A percentile compares a stretch with the other conserved stretches of the same genome.
Evolutionary conservation across 2,329 filamentous ascomycete species (phyloP).

Genomic region (Tolypocladium endophyticum): DNA sequence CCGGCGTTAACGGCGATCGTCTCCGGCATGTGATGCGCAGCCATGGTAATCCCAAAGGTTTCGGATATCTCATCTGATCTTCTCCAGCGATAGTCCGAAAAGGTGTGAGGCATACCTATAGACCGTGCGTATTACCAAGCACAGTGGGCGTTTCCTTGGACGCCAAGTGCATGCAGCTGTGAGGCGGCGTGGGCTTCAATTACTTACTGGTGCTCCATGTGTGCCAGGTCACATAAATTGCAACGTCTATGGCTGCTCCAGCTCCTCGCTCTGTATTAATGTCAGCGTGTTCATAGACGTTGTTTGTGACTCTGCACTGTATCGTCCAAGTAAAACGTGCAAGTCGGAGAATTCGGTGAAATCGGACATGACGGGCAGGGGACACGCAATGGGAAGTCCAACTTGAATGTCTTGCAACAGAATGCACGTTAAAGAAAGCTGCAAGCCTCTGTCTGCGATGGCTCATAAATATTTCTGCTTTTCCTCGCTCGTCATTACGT

Average conservation of each 20-base stretch:
- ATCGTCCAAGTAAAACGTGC: neutral
- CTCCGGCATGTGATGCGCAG: too few species aligned
- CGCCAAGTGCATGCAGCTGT: too few species aligned
- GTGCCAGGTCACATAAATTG: neutral
- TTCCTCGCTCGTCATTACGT: neutral
- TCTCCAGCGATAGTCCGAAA: too few species aligned
- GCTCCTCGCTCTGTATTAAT: neutral
- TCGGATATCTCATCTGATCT: too few species aligned
- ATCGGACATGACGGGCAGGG: neutral
- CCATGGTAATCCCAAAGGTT: too few species aligned
- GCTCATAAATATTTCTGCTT: neutral
- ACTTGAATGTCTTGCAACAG: neutral
- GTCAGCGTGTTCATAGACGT: neutral
- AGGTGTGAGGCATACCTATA: too few species aligned
- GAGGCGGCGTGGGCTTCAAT: too few species aligned
- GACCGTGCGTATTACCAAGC: too few species aligned
- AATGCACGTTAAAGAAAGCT: neutral
- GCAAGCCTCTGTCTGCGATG: neutral
- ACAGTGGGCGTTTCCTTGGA: too few species aligned
- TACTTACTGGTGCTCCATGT: neutral
- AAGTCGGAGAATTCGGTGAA: neutral
- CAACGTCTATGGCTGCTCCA: neutral
- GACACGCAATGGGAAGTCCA: neutral
- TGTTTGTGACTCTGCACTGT: neutral
- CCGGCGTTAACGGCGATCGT: too few species aligned